phyloP scores from a whole-genome alignment of 352 stramenopile genomes.

The Phytopythium montanum region DNA sequence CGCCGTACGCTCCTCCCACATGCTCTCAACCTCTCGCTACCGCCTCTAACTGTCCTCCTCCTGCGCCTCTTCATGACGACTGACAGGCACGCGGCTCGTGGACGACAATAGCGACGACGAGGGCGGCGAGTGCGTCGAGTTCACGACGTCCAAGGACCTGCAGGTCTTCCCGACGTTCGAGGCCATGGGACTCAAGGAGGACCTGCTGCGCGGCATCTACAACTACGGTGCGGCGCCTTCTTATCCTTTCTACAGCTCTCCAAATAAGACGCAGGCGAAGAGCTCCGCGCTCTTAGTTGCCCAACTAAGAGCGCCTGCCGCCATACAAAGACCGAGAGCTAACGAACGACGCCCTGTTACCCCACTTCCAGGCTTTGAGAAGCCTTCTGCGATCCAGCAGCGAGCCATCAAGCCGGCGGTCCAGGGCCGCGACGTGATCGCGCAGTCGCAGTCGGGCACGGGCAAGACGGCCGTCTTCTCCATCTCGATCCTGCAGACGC shows the following conservation, averaged over 20 bases:
- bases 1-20: conserved; percentile 6
- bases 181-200: conserved; percentile 89
- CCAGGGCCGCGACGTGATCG: conserved; percentile 95
- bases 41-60: not conserved
- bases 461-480: conserved; percentile 96
- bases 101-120: conserved; percentile 50
- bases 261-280: not conserved
- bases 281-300: not conserved
- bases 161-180: conserved; percentile 89
- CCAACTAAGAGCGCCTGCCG: no score
- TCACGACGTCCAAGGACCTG: conserved; percentile 90
- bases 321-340: not conserved
- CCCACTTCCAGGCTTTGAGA: conserved; percentile 88
- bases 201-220: conserved; percentile 90
- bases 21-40: not conserved
- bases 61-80: not conserved
- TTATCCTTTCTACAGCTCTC: not conserved
- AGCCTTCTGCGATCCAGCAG: conserved; percentile 98
- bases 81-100: conserved; percentile 49
- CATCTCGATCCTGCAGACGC: conserved; percentile 92
- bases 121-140: conserved; percentile 77
- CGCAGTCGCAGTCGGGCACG: conserved; percentile 94
- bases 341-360: not conserved
- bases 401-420: conserved; percentile 96
- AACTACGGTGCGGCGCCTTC: conserved; percentile 46